Percentiles rank a stretch among this genome's conserved stretches.
Conservation (phyloP, 2,329 filamentous ascomycete genomes). For the Geosmithia putterillii region DNA sequence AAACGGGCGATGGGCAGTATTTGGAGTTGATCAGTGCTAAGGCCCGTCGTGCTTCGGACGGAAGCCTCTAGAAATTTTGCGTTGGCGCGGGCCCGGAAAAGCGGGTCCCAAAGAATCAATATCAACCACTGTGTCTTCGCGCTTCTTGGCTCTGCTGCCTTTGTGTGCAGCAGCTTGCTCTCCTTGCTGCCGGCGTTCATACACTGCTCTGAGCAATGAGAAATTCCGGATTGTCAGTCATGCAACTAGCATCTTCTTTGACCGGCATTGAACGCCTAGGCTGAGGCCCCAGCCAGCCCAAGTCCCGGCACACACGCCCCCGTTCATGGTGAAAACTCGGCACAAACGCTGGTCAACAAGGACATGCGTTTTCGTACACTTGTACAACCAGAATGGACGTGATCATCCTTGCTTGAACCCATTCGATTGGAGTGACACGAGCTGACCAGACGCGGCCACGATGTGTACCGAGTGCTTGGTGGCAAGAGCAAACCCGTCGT, state of each 20-base stretch:
- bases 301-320: background rate
- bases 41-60: background rate
- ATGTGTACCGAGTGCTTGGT: background rate
- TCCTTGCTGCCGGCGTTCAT: too few relatives aligned
- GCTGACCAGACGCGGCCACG: too few relatives aligned
- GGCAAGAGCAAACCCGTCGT: too few relatives aligned
- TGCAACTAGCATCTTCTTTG: too few relatives aligned
- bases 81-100: background rate
- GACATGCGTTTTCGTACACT: background rate
- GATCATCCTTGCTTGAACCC: background rate
- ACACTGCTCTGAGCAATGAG: too few relatives aligned
- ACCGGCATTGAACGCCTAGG: background rate
- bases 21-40: background rate
- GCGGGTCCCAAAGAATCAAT: background rate
- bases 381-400: background rate
- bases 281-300: background rate
- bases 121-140: background rate
- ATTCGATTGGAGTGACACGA: background rate
- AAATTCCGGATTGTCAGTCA: too few relatives aligned
- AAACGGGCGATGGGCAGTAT: background rate
- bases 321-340: background rate
- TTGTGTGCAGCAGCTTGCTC: background rate
- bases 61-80: slow-evolving; percentile 5
- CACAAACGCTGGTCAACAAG: too few relatives aligned
- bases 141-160: background rate